phyloP scores from a whole-genome alignment of 257 asterid species.

The Gentiana dahurica region DNA sequence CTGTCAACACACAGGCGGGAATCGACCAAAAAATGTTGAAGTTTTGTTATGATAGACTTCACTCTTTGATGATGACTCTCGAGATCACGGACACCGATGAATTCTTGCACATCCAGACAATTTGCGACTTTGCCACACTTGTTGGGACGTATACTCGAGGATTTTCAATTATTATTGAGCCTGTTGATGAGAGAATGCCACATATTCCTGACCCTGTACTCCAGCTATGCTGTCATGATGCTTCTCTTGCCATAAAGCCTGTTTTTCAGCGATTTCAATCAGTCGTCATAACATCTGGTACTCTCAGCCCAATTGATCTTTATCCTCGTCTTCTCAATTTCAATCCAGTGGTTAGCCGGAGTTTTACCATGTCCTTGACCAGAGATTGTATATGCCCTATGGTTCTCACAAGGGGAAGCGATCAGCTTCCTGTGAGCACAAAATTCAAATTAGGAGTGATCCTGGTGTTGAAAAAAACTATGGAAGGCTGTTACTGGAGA shows the following conservation, averaged over 20 bases:
- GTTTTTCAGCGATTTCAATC: slow-evolving; percentile 96
- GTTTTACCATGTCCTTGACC: slow-evolving; percentile 93
- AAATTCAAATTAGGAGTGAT: slow-evolving; percentile 89
- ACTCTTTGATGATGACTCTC: slow-evolving; percentile 85
- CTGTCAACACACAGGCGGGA: slow-evolving; percentile 78
- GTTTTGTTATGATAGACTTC: slow-evolving; percentile 93
- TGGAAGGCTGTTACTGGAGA: slow-evolving; percentile 91
- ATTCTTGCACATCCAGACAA: slow-evolving; percentile 78
- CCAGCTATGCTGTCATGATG: slow-evolving; percentile 98
- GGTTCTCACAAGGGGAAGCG: slow-evolving; percentile 98
- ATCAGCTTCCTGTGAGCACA: slow-evolving; percentile 98
- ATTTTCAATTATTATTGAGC: slow-evolving; percentile 90
- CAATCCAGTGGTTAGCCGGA: slow-evolving; percentile 89
- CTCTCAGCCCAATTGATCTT: slow-evolving; percentile 97
- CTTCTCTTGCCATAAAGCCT: slow-evolving; percentile 97
- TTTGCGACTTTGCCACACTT: slow-evolving; percentile 93
- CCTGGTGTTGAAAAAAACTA: slow-evolving; percentile 97
- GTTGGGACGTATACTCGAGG: slow-evolving; percentile 92
- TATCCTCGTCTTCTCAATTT: slow-evolving; percentile 94
- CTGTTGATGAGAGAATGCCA: slow-evolving; percentile 96
- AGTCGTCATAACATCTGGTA: slow-evolving; percentile 95
- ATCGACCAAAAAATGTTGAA: slow-evolving; percentile 87
- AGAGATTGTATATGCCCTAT: slow-evolving; percentile 99
- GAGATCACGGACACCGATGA: slow-evolving; percentile 97
- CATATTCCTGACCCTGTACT: slow-evolving; percentile 96